Conservation (phyloP, 257 asterid species). For the Lantana camara region DNA sequence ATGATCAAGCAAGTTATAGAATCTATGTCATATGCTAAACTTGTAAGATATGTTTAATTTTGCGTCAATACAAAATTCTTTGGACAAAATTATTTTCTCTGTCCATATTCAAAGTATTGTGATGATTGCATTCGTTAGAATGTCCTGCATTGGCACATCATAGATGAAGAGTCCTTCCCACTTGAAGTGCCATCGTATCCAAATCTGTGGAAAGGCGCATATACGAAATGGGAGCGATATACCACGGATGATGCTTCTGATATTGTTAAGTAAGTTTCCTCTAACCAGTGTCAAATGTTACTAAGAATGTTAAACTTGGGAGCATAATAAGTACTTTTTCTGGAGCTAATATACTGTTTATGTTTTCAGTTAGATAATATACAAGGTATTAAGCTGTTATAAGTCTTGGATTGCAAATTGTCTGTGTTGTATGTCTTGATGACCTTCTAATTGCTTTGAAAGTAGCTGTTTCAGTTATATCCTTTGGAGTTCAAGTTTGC, state of each 20-base stretch:
- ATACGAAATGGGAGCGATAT: conserved; percentile 88
- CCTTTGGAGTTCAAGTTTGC: conserved; percentile 1
- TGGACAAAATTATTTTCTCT: conserved; percentile 15
- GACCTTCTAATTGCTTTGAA: conserved; percentile 12
- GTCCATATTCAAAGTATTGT: conserved; percentile 26
- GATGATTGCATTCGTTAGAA: conserved; percentile 70
- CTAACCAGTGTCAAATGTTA: conserved; percentile 18
- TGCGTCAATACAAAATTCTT: conserved; percentile 27
- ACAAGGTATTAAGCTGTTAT: conserved; percentile 3
- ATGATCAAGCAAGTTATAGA: conserved; percentile 87
- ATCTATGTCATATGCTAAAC: conserved; percentile 93
- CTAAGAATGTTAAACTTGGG: conserved; percentile 14
- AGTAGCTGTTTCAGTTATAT: not conserved
- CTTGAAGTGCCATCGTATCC: conserved; percentile 90
- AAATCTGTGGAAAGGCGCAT: conserved; percentile 90
- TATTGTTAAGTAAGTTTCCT: conserved; percentile 64
- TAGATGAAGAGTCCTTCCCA: conserved; percentile 97
- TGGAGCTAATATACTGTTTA: conserved; percentile 1
- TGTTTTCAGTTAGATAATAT: conserved; percentile 16
- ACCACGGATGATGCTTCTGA: conserved; percentile 85
- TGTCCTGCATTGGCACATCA: conserved; percentile 96
- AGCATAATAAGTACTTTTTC: conserved; percentile 1
- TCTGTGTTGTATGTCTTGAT: conserved; percentile 19
- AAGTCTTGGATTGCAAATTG: conserved; percentile 3
- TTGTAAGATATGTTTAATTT: conserved; percentile 58